phyloP scores from a whole-genome alignment of 495 filamentous ascomycete species.

The Aspergillus mulundensis region DNA sequence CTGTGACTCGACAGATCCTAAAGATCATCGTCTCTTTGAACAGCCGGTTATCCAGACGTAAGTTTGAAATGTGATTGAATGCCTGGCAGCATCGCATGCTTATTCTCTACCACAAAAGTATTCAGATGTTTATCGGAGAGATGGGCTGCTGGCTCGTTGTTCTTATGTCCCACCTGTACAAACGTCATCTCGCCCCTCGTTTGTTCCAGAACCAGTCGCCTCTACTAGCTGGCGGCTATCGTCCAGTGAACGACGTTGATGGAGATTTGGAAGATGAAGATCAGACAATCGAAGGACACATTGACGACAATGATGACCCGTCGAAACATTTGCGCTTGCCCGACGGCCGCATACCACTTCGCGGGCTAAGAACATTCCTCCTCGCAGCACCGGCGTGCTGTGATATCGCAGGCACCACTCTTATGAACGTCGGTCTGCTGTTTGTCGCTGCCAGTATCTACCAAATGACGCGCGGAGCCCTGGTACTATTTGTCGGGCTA shows the following conservation, averaged over 20 bases:
- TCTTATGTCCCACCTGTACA: conserved; percentile 58
- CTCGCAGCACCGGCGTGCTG: conserved; percentile 86
- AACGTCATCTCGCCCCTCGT: conserved; percentile 46
- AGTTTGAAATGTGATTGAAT: conserved; percentile 15
- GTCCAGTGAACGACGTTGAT: conserved; percentile 50
- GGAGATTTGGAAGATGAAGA: conserved; percentile 48
- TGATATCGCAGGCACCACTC: conserved; percentile 89
- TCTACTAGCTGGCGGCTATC: conserved; percentile 58
- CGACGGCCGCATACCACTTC: conserved; percentile 52
- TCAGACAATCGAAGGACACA: conserved; percentile 24
- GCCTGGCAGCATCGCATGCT: not conserved
- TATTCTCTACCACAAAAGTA: conserved; percentile 28
- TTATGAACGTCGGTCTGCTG: conserved; percentile 93
- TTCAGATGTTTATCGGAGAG: conserved; percentile 92
- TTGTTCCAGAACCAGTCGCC: conserved; percentile 33
- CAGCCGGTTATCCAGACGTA: conserved; percentile 95
- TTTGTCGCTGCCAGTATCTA: conserved; percentile 95
- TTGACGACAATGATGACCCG: conserved; percentile 41
- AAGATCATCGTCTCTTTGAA: conserved; percentile 65
- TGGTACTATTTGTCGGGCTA: conserved; percentile 91
- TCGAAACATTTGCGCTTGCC: conserved; percentile 47
- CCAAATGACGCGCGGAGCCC: conserved; percentile 94
- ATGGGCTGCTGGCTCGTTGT: conserved; percentile 90
- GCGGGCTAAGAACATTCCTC: conserved; percentile 68
- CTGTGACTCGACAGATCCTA: conserved; percentile 73